Conservation (phyloP, 2,329 filamentous ascomycete species). For the Pestalotiopsis sp. region DNA sequence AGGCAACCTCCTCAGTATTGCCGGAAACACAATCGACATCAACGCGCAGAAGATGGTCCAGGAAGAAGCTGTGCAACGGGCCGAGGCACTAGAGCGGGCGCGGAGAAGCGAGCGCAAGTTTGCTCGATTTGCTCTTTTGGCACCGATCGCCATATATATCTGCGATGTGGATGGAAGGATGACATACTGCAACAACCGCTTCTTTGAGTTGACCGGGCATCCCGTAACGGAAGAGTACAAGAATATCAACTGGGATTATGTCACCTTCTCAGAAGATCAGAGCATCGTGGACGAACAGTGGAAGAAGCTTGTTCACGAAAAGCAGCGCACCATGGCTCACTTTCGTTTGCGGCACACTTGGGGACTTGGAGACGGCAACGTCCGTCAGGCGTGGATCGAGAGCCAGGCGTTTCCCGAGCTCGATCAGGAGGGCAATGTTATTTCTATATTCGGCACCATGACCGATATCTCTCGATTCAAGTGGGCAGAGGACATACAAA, state of each 20-base stretch:
- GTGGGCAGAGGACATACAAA: constrained; percentile 79
- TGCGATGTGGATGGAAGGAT: constrained; percentile 70
- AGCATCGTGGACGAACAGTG: constrained; percentile 59
- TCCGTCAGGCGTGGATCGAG: constrained; percentile 71
- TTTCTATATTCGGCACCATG: constrained; percentile 76
- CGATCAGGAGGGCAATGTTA: constrained; percentile 61
- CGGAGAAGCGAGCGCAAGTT: constrained; percentile 74
- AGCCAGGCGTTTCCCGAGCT: constrained; percentile 76
- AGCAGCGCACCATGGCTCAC: constrained; percentile 65
- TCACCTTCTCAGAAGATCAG: constrained; percentile 66
- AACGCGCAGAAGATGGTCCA: constrained; percentile 13
- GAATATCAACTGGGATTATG: constrained; percentile 70
- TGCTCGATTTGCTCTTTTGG: constrained; percentile 80
- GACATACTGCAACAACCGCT: constrained; percentile 81
- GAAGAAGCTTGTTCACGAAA: constrained; percentile 60
- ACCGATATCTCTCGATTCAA: constrained; percentile 87
- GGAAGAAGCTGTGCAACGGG: constrained; percentile 12
- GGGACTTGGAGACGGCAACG: constrained; percentile 55
- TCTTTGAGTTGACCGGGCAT: constrained; percentile 69
- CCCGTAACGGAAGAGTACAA: constrained; percentile 53
- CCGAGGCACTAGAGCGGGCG: constrained; percentile 43
- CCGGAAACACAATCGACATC: constrained; percentile 14
- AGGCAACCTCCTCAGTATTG: constrained; percentile 11
- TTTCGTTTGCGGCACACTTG: constrained; percentile 73
- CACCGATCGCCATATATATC: constrained; percentile 83